These are phyloP conservation scores for Discostella stelligera DNA, from an alignment of 352 stramenopile genomes.

Conservation along the genomic window DNA sequence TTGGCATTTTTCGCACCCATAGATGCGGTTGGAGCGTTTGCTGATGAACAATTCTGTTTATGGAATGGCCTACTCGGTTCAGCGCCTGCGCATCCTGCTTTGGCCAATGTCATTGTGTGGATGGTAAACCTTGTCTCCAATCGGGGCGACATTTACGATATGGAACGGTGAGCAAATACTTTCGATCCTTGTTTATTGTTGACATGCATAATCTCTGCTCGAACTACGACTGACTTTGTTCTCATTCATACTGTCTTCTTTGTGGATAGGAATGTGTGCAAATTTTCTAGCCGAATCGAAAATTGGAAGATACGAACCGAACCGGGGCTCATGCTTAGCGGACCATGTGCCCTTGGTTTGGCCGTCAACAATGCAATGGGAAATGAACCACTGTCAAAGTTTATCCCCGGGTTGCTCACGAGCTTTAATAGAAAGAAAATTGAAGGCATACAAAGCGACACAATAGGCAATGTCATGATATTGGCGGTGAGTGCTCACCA, in stretches of 20 bases:
- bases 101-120: slow-evolving; percentile 52
- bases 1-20: slow-evolving; percentile 60
- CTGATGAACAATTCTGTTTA: slow-evolving; percentile 56
- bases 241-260: background rate
- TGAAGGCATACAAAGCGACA: slow-evolving; percentile 20
- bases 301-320: slow-evolving; percentile 54
- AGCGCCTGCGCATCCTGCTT: slow-evolving; percentile 50
- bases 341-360: slow-evolving; percentile 51
- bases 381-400: slow-evolving; percentile 48
- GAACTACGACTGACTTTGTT: background rate
- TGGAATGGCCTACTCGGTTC: slow-evolving; percentile 67
- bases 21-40: slow-evolving; percentile 48
- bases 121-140: slow-evolving; percentile 52
- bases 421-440: slow-evolving; percentile 22
- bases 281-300: slow-evolving; percentile 40
- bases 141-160: slow-evolving; percentile 57
- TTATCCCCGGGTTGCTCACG: slow-evolving; percentile 31
- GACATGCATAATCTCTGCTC: background rate
- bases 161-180: slow-evolving; percentile 22
- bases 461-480: slow-evolving; percentile 52
- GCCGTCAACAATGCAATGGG: slow-evolving; percentile 49
- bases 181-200: background rate
- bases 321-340: slow-evolving; percentile 46
- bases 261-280: slow-evolving; percentile 18
- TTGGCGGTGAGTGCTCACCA: slow-evolving; percentile 34